Percentiles rank a stretch among this genome's conserved stretches.
phyloP scores from a whole-genome alignment of 1,284 basidiomycete species.

The Amylostereum areolatum region DNA sequence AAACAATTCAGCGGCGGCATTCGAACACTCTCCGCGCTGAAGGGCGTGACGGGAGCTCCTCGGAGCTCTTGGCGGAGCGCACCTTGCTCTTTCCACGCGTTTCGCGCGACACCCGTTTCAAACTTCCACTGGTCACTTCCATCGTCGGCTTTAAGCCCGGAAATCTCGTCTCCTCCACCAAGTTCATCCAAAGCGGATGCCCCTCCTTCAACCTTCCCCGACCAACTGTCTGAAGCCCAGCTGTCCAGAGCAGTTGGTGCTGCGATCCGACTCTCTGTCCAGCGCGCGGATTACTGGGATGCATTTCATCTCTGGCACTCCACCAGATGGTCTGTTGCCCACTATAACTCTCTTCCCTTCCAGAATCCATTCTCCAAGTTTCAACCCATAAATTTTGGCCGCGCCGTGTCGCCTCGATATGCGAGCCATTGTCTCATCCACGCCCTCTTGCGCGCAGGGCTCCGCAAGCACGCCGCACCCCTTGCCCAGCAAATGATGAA shows the following conservation, averaged over 20 bases:
- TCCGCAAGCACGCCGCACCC: constrained; percentile 39
- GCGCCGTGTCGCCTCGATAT: constrained; percentile 47
- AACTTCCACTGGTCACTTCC: too few relatives aligned
- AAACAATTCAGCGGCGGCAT: background rate
- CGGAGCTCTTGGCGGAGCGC: too few relatives aligned
- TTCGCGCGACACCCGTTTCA: too few relatives aligned
- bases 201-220: constrained; percentile 1
- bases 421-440: constrained; percentile 61
- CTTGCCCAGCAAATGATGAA: constrained; percentile 48
- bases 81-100: too few relatives aligned
- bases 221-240: constrained; percentile 29
- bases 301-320: constrained; percentile 56
- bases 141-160: too few relatives aligned
- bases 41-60: too few relatives aligned
- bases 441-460: constrained; percentile 46
- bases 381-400: constrained; percentile 41
- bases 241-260: constrained; percentile 46
- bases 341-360: constrained; percentile 3
- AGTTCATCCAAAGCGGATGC: constrained; percentile 6
- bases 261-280: constrained; percentile 44
- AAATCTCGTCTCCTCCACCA: background rate
- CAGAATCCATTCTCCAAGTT: constrained; percentile 9
- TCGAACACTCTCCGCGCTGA: background rate
- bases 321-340: constrained; percentile 34
- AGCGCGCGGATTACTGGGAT: constrained; percentile 38